Evolutionary conservation across 1,284 basidiomycete genomes (phyloP).

Genomic region (Cutaneotrichosporon sp.): DNA sequence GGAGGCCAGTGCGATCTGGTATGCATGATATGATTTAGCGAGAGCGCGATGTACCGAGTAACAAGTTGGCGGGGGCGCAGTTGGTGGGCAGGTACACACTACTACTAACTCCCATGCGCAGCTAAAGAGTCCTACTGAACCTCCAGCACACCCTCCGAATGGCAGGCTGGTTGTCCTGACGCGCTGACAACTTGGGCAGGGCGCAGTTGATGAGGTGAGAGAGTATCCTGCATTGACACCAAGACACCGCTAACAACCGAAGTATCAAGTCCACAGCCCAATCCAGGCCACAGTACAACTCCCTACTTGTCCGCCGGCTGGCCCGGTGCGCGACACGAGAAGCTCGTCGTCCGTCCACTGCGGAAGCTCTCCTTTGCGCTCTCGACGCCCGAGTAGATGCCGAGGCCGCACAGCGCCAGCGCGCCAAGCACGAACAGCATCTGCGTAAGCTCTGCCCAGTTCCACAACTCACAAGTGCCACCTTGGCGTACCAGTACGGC

Average conservation of each 20-base stretch:
- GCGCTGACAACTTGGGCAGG: too few species aligned
- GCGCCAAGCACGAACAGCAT: slow-evolving; percentile 14
- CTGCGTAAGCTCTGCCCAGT: not conserved
- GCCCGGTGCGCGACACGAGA: slow-evolving; percentile 25
- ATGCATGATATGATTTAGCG: not conserved
- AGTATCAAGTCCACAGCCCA: too few species aligned
- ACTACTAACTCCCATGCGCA: too few species aligned
- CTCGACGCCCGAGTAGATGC: slow-evolving; percentile 22
- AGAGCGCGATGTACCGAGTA: not conserved
- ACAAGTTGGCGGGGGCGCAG: too few species aligned
- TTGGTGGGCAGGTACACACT: too few species aligned
- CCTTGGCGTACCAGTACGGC: slow-evolving; percentile 26
- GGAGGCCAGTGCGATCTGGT: not conserved
- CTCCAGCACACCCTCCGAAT: too few species aligned
- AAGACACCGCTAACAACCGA: too few species aligned
- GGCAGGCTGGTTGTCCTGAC: too few species aligned
- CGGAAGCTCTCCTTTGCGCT: slow-evolving; percentile 14
- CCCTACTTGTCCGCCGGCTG: slow-evolving; percentile 17
- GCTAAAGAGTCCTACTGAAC: too few species aligned
- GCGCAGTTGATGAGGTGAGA: too few species aligned
- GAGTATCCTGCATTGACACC: too few species aligned
- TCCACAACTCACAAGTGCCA: slow-evolving; percentile 11
- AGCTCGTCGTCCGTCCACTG: slow-evolving; percentile 13
- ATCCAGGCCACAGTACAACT: too few species aligned
- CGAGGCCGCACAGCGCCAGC: slow-evolving; percentile 17